Percentiles rank a stretch among this genome's conserved stretches.
These are phyloP conservation scores for Pontederia paniculata DNA, from an alignment of 176 grass and related monocot species.

Conservation along the genomic window DNA sequence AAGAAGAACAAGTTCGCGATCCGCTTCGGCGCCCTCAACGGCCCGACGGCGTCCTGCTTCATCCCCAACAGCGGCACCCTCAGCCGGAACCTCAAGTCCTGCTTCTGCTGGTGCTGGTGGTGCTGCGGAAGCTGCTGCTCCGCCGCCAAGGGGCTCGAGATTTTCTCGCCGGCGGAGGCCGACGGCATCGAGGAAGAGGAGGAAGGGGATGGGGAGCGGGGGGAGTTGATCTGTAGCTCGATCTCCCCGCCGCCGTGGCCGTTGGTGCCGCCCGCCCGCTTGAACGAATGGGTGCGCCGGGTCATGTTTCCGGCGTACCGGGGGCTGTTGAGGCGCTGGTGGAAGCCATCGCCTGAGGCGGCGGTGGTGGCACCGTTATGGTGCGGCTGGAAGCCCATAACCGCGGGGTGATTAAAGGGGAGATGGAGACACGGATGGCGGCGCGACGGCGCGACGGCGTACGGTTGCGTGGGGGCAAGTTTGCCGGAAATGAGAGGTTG, in stretches of 20 bases:
- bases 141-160: constrained; percentile 28
- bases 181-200: constrained; percentile 20
- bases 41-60: constrained; percentile 19
- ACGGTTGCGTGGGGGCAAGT: too few relatives aligned
- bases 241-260: constrained; percentile 33
- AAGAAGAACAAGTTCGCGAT: constrained; percentile 77
- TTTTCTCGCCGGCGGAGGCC: constrained; percentile 29
- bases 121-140: constrained; percentile 21
- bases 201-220: constrained; percentile 10
- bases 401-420: too few relatives aligned
- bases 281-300: constrained; percentile 86
- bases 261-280: constrained; percentile 32
- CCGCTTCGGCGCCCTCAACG: constrained; percentile 35
- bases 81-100: constrained; percentile 29
- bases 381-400: constrained; percentile 10
- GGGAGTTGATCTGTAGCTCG: constrained; percentile 96
- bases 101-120: constrained; percentile 29
- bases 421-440: too few relatives aligned
- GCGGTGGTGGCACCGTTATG: background rate
- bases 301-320: constrained; percentile 73
- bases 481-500: too few relatives aligned
- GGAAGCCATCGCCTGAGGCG: constrained; percentile 21
- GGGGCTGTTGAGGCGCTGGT: constrained; percentile 52
- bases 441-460: too few relatives aligned
- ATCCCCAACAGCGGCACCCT: constrained; percentile 20